Base-by-base conservation (phyloP, 1,284 basidiomycete genomes). In the Leccinum variabile region DNA sequence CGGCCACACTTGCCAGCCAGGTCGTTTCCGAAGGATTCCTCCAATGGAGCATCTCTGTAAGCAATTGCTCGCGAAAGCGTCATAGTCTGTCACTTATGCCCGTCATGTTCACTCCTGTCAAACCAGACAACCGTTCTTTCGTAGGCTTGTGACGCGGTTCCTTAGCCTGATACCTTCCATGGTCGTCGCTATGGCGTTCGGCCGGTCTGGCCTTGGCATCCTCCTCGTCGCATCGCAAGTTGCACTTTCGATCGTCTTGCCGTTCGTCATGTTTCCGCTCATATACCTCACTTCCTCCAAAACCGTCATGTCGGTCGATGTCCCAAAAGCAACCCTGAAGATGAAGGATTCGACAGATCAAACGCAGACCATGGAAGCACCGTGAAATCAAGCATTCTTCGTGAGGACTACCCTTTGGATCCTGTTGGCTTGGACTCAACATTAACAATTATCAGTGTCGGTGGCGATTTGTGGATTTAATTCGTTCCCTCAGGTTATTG, bases 1-100 rank as follows among this genome's bases (percentile, higher is more conserved):
- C 92, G 0, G 92, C 90, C 3, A 95, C 93, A 0, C 78, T 95
- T 33, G 87, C 91, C 0, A 94, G 94, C 0, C 86, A 95, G 74
- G 84, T 92, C 59, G 89, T 95, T 46, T 88, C 87, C 2, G 92
- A 95, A 73, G 93, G 93, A 1, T 94, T 94, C 75, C 84, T 95
- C 67, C 83, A 89, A 64, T 95, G 92, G 93, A 81, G 80, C 49
- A 81, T 91, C 28, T 88, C 89, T 60, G 88, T 89, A 72, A 68
- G 87, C 74, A 16, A 33, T 59, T 53, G 50, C 25, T 18, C 30
- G 2, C 10, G 16, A 37, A 37, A 44, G 2, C 7, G 22, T 25
- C 16, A 37, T 50, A 22, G 13, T 16, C 39, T 14, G 11, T 4
- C 5, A 28, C 25, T 44, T 28, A 63, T 9, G 46, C 18, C 30